phyloP scores from a whole-genome alignment of 345 rosid genomes.

The Arabis hirsuta region DNA sequence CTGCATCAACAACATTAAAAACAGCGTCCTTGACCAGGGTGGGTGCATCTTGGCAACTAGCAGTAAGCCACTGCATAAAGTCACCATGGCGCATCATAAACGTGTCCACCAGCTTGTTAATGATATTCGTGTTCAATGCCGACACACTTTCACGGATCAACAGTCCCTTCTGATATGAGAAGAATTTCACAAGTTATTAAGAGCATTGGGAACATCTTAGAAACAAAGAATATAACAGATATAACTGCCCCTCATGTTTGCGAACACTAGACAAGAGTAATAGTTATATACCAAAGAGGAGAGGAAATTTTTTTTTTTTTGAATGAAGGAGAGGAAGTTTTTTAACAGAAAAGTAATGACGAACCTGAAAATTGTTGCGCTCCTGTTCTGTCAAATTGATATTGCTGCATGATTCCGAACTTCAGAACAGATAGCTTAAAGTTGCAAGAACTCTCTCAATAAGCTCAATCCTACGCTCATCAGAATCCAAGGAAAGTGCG shows the following conservation, averaged over 20 bases:
- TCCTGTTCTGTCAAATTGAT: slow-evolving; percentile 43
- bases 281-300: slow-evolving; percentile 16
- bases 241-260: neutral
- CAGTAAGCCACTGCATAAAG: slow-evolving; percentile 57
- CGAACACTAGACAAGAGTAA: neutral
- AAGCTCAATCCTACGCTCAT: slow-evolving; percentile 60
- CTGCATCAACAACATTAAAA: slow-evolving; percentile 74
- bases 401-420: slow-evolving; percentile 33
- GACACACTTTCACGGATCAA: slow-evolving; percentile 50
- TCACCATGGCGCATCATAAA: slow-evolving; percentile 57
- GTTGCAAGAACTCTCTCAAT: slow-evolving; percentile 52
- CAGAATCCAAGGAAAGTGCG: slow-evolving; percentile 50
- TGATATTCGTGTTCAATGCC: slow-evolving; percentile 60
- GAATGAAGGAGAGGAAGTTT: too few relatives aligned
- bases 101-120: slow-evolving; percentile 61
- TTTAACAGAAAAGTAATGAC: slow-evolving; percentile 12
- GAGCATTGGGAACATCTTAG: neutral
- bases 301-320: too few relatives aligned
- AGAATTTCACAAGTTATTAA: slow-evolving; percentile 24
- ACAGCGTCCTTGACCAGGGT: slow-evolving; percentile 64
- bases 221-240: slow-evolving; percentile 16
- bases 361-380: slow-evolving; percentile 42
- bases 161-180: slow-evolving; percentile 47
- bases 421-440: slow-evolving; percentile 56
- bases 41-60: slow-evolving; percentile 54